phyloP scores from a whole-genome alignment of 31 red algal genomes.

The Odonthalia washingtoniensis region DNA sequence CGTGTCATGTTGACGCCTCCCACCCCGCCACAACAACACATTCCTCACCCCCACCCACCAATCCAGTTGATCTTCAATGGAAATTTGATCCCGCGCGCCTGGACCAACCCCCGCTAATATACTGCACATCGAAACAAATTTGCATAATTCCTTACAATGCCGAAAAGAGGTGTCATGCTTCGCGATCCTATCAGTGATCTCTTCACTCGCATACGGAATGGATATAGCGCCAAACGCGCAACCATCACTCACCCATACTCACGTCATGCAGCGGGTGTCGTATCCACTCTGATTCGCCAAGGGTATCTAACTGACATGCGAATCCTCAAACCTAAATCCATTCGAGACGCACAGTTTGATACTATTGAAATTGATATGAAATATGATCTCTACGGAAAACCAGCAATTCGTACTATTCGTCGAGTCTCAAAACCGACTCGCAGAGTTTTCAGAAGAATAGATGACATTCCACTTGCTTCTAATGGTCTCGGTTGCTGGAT shows the following conservation, averaged over 20 bases:
- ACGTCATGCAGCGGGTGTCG: slow-evolving; percentile 44
- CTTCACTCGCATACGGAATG: slow-evolving; percentile 77
- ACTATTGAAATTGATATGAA: slow-evolving; percentile 62
- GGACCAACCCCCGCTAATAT: not conserved
- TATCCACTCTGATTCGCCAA: slow-evolving; percentile 53
- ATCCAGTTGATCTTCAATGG: no score
- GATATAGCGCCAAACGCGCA: slow-evolving; percentile 58
- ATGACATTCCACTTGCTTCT: slow-evolving; percentile 54
- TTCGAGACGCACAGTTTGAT: slow-evolving; percentile 56
- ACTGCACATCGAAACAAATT: not conserved
- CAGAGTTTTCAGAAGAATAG: slow-evolving; percentile 49
- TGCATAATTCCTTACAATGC: slow-evolving; percentile 26
- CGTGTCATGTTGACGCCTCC: no score
- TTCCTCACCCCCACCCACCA: no score
- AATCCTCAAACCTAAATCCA: slow-evolving; percentile 58
- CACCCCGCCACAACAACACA: no score
- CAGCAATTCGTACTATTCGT: slow-evolving; percentile 55
- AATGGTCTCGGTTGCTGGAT: slow-evolving; percentile 71
- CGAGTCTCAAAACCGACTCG: slow-evolving; percentile 70
- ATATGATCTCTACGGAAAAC: slow-evolving; percentile 59
- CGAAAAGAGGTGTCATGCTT: slow-evolving; percentile 60
- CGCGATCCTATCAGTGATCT: slow-evolving; percentile 68
- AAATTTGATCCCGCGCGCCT: no score
- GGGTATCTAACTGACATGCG: slow-evolving; percentile 59
- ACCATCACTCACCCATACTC: slow-evolving; percentile 62